These are phyloP conservation scores for Helicocarpus griseus DNA, from an alignment of 2,329 filamentous ascomycete species.

Conservation along the genomic window DNA sequence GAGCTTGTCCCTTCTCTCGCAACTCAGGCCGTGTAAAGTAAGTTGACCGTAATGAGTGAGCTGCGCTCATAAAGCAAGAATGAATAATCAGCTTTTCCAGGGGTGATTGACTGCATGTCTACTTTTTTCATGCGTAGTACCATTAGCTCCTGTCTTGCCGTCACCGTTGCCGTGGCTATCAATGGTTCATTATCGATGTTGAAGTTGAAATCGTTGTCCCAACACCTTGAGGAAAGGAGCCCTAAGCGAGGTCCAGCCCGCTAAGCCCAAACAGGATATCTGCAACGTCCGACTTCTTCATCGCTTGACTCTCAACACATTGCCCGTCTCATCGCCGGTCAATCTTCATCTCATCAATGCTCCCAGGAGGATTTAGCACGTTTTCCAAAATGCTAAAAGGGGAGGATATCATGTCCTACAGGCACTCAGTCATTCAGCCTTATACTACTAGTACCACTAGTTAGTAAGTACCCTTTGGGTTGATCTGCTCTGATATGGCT, in stretches of 20 bases:
- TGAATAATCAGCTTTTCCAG: too few relatives aligned
- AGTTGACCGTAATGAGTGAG: too few relatives aligned
- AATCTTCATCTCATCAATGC: background rate
- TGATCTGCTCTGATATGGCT: background rate
- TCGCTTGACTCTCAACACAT: background rate
- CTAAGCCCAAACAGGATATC: background rate
- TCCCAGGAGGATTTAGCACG: background rate
- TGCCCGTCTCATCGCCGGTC: background rate
- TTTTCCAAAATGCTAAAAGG: background rate
- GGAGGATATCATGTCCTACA: background rate
- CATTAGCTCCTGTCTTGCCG: too few relatives aligned
- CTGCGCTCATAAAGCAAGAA: too few relatives aligned
- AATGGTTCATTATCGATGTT: too few relatives aligned
- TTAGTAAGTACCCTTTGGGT: background rate
- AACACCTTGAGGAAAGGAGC: background rate
- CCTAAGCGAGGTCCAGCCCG: background rate
- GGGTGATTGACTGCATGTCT: too few relatives aligned
- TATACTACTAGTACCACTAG: too few relatives aligned
- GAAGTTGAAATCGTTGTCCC: background rate
- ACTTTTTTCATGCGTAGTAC: too few relatives aligned
- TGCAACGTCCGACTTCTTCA: background rate
- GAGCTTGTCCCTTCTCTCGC: too few relatives aligned
- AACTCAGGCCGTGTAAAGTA: too few relatives aligned
- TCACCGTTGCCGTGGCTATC: too few relatives aligned
- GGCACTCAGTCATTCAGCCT: too few relatives aligned